Conservation (phyloP, 1,284 basidiomycete genomes). For the Tremellales sp. region DNA sequence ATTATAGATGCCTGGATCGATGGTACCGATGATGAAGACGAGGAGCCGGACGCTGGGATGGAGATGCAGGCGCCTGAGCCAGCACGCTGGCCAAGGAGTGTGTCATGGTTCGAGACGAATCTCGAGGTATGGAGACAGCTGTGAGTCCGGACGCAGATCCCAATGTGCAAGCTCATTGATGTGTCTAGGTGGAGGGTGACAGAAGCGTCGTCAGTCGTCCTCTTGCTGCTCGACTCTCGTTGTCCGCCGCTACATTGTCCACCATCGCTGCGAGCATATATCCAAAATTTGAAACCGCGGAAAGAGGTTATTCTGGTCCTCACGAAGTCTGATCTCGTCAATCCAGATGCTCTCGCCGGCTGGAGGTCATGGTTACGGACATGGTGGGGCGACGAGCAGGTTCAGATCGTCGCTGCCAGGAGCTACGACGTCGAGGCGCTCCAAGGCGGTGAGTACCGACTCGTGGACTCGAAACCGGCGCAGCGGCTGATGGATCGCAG, state of each 20-base stretch:
- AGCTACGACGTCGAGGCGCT: conserved; percentile 59
- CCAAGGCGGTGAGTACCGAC: conserved; percentile 9
- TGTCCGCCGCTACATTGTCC: conserved; percentile 65
- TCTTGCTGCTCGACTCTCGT: conserved; percentile 79
- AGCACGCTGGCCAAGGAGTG: conserved; percentile 27
- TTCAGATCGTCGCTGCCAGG: conserved; percentile 65
- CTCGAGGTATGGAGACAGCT: conserved; percentile 88
- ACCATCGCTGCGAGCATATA: conserved; percentile 52
- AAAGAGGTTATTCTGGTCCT: conserved; percentile 70
- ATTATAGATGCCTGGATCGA: conserved; percentile 57
- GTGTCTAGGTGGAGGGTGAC: conserved; percentile 72
- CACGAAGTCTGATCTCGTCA: conserved; percentile 77
- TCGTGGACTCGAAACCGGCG: neutral
- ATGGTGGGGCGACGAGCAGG: conserved; percentile 48
- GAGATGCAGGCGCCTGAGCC: conserved; percentile 21
- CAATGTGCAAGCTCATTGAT: neutral
- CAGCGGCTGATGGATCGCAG: conserved; percentile 7
- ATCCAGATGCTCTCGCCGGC: conserved; percentile 56
- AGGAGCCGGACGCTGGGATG: conserved; percentile 5
- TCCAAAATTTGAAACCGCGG: conserved; percentile 48
- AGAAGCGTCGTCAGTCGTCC: conserved; percentile 76
- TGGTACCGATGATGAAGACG: conserved; percentile 18
- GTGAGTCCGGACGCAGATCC: conserved; percentile 28
- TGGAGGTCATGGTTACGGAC: conserved; percentile 65
- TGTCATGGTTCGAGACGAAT: conserved; percentile 79